Conservation (phyloP, 208 protist genomes). For the Trypanosoma brucei region DNA sequence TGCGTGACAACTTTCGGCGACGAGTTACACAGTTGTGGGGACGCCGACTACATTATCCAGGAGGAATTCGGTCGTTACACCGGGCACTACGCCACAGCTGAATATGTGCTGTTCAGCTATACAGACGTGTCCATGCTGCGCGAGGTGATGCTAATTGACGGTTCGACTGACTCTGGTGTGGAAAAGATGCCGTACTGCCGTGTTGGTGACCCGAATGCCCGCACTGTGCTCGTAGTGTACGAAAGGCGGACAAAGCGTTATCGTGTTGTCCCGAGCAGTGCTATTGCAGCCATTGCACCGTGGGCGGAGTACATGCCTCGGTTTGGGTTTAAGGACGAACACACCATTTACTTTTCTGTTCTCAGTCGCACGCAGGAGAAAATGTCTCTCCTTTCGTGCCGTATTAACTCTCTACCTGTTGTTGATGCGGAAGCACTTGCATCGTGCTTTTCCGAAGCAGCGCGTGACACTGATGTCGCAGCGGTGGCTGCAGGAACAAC, state of each 20-base stretch:
- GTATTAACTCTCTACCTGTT: conserved; percentile 37
- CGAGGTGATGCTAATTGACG: conserved; percentile 49
- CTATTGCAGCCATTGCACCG: conserved; percentile 31
- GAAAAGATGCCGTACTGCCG: conserved; percentile 76
- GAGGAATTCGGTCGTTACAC: conserved; percentile 90
- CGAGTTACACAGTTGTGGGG: conserved; percentile 59
- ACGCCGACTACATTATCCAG: conserved; percentile 89
- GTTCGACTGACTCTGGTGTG: conserved; percentile 22
- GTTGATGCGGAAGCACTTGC: conserved; percentile 35
- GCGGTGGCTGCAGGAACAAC: conserved; percentile 13
- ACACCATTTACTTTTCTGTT: conserved; percentile 59
- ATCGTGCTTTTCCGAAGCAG: conserved; percentile 8
- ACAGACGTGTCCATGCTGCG: conserved; percentile 71
- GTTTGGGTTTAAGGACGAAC: conserved; percentile 71
- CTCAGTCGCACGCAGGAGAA: conserved; percentile 68
- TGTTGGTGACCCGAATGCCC: conserved; percentile 74
- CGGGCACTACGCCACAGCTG: conserved; percentile 75
- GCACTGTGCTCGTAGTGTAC: conserved; percentile 53
- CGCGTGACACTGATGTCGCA: conserved; percentile 5
- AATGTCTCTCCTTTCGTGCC: conserved; percentile 52
- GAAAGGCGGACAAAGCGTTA: conserved; percentile 26
- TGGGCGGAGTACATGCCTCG: conserved; percentile 81
- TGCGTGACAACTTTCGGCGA: conserved; percentile 67
- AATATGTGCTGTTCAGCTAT: conserved; percentile 68
- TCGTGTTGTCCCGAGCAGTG: conserved; percentile 42